Conservation (phyloP, 2,329 filamentous ascomycete genomes). For the Hymenoscyphus linearis region DNA sequence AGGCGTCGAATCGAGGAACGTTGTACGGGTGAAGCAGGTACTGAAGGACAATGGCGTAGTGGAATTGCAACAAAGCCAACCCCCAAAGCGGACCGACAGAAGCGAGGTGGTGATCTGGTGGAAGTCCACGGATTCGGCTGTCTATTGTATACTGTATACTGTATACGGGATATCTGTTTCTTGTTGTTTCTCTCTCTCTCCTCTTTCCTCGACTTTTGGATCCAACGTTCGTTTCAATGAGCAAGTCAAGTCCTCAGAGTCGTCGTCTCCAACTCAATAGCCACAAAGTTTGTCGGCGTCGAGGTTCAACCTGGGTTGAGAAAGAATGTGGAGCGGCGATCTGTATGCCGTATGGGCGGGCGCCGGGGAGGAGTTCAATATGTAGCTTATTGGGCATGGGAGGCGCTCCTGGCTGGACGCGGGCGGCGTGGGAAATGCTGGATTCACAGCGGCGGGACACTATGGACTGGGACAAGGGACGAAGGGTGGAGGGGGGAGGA, state of each 20-base stretch:
- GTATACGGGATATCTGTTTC: background rate
- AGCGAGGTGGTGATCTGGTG: background rate
- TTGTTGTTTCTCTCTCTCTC: background rate
- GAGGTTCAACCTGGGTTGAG: conserved; percentile 18
- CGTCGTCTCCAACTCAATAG: background rate
- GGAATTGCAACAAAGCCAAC: conserved; percentile 1
- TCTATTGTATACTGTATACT: background rate
- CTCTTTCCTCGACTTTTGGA: background rate
- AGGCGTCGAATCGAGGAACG: background rate
- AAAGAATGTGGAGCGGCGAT: conserved; percentile 36
- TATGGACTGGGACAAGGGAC: conserved; percentile 14
- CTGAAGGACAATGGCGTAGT: conserved; percentile 1
- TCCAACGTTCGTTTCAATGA: background rate
- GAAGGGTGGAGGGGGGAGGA: conserved; percentile 13
- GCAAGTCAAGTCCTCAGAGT: background rate
- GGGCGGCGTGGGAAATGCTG: conserved; percentile 1
- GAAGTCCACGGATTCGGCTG: background rate
- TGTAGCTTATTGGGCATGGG: conserved; percentile 30
- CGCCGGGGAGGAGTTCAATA: conserved; percentile 33
- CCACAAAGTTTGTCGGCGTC: conserved; percentile 13
- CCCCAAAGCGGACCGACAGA: background rate
- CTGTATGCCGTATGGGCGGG: conserved; percentile 31
- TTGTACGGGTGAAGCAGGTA: background rate
- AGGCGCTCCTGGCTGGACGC: conserved; percentile 5
- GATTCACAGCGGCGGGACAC: background rate